Evolutionary conservation across 2,329 filamentous ascomycete species (phyloP).

Genomic region (Gaeumannomyces tritici): DNA sequence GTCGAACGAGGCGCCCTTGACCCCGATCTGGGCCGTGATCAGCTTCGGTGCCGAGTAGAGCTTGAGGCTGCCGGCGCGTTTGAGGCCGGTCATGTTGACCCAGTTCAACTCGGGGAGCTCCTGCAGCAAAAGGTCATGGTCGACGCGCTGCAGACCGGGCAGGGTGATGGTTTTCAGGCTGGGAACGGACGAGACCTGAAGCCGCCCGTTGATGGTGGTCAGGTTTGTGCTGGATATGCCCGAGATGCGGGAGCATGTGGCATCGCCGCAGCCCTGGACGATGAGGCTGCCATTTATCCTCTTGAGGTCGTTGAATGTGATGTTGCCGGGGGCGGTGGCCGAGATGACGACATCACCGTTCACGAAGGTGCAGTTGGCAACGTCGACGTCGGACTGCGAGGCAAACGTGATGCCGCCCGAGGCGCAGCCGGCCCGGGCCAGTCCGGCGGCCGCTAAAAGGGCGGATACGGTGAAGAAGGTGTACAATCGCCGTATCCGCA

Average conservation of each 20-base stretch:
- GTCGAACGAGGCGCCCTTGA: background rate
- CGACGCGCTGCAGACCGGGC: background rate
- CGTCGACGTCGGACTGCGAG: slow-evolving; percentile 1
- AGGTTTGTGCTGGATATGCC: slow-evolving; percentile 2
- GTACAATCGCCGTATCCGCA: slow-evolving; percentile 4
- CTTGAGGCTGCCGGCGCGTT: slow-evolving; percentile 3
- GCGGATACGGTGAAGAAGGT: slow-evolving; percentile 4
- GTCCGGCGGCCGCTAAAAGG: background rate
- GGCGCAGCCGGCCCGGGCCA: background rate
- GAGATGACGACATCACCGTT: background rate
- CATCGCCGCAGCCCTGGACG: background rate
- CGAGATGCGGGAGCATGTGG: background rate
- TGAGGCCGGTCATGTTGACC: slow-evolving; percentile 2
- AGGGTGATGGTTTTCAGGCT: background rate
- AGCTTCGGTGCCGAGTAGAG: background rate
- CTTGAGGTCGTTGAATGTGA: background rate
- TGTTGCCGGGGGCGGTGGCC: background rate
- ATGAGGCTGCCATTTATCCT: background rate
- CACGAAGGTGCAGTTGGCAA: slow-evolving; percentile 1
- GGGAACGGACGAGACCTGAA: background rate
- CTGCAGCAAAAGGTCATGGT: background rate
- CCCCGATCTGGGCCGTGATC: background rate
- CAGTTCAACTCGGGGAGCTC: background rate
- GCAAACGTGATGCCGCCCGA: background rate
- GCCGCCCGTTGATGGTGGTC: background rate